Evolutionary conservation across 176 grass and related monocot species (phyloP).

Genomic region (Triticum monococcum): DNA sequence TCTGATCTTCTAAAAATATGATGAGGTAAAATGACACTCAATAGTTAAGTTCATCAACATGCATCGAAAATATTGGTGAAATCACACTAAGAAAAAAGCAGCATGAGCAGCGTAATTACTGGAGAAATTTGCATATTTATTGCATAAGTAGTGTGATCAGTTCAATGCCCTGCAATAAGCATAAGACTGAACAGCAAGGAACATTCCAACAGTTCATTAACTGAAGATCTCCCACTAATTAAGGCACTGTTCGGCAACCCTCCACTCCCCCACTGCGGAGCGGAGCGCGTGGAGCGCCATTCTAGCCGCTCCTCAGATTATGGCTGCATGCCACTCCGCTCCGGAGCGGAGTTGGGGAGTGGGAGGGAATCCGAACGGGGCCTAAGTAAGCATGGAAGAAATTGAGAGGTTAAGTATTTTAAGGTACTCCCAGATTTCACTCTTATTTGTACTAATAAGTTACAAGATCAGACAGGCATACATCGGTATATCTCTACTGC

Average conservation of each 20-base stretch:
- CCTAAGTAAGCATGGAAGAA: neutral
- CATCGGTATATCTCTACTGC: neutral
- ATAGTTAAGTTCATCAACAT: neutral
- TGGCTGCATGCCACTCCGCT: no score
- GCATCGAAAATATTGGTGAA: neutral
- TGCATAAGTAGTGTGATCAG: no score
- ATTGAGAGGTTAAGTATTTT: neutral
- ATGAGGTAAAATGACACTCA: neutral
- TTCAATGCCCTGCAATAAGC: neutral
- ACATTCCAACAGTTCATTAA: slow-evolving; percentile 7
- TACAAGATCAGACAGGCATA: neutral
- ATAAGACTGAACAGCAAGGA: neutral
- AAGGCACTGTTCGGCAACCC: slow-evolving; percentile 48
- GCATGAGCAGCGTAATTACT: neutral
- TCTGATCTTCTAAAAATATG: neutral
- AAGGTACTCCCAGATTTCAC: neutral
- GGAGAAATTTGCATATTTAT: neutral
- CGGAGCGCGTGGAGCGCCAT: no score
- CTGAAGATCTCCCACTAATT: neutral
- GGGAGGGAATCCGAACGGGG: no score
- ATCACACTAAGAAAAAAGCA: neutral
- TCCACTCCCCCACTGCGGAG: neutral
- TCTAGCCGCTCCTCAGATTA: no score
- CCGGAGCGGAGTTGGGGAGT: no score
- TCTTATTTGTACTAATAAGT: neutral